Percentiles rank a stretch among this genome's conserved stretches.
Evolutionary conservation across 2,329 filamentous ascomycete genomes (phyloP).

Genomic region (Hymenoscyphus linearis): DNA sequence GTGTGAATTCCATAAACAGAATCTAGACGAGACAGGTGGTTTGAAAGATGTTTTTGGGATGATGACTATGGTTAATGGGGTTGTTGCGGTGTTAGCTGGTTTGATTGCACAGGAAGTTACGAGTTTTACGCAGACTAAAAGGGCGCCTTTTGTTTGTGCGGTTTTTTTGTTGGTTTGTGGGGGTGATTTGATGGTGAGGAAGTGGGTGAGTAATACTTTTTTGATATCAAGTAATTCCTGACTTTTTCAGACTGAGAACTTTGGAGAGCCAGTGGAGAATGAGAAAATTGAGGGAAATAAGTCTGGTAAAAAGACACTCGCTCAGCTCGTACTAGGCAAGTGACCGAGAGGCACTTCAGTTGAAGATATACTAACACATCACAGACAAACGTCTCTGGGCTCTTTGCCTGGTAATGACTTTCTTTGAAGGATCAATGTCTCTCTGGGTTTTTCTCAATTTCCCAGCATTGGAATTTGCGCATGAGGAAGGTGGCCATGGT

Average conservation of each 20-base stretch:
- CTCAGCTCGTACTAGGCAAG: constrained; percentile 4
- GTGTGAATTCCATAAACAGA: constrained; percentile 45
- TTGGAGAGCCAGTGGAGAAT: constrained; percentile 31
- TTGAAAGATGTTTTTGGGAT: constrained; percentile 47
- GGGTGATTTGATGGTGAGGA: constrained; percentile 39
- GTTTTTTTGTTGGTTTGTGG: constrained; percentile 38
- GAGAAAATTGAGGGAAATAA: constrained; percentile 3
- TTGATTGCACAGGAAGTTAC: constrained; percentile 46
- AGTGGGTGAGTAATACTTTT: constrained; percentile 38
- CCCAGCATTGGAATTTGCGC: constrained; percentile 43
- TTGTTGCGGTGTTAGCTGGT: constrained; percentile 49
- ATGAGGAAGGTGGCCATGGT: constrained; percentile 27
- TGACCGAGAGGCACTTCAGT: neutral
- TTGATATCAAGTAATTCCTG: neutral
- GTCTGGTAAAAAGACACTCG: constrained; percentile 2
- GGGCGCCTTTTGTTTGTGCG: constrained; percentile 46
- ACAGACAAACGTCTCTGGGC: constrained; percentile 43
- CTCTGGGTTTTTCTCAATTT: constrained; percentile 59
- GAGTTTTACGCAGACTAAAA: constrained; percentile 39
- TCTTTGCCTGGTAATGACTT: constrained; percentile 45
- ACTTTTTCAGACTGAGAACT: constrained; percentile 39
- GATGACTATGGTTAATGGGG: constrained; percentile 46
- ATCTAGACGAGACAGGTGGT: constrained; percentile 35
- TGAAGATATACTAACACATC: constrained; percentile 2
- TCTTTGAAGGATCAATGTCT: constrained; percentile 57